phyloP scores from a whole-genome alignment of 129 eudicot species.

The Smallanthus sonchifolius region DNA sequence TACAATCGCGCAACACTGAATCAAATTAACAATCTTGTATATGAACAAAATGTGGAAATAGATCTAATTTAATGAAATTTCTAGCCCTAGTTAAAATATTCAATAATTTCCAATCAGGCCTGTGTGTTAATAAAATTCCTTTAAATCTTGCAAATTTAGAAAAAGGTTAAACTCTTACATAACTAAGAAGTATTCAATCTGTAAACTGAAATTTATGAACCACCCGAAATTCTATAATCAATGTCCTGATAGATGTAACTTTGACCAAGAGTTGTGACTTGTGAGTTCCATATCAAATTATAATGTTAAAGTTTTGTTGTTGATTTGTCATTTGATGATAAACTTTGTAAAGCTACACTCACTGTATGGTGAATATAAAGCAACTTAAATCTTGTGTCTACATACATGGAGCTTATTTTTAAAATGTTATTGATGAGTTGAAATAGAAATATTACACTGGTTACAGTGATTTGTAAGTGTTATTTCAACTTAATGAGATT shows the following conservation, averaged over 20 bases:
- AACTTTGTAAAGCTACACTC: neutral
- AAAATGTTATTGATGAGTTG: neutral
- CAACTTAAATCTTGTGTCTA: neutral
- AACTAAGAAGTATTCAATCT: too few relatives aligned
- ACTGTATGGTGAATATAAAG: neutral
- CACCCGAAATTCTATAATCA: neutral
- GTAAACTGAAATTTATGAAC: neutral
- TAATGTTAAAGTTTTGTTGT: neutral
- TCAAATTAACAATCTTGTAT: neutral
- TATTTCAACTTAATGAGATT: neutral
- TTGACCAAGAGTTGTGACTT: neutral
- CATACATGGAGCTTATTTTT: neutral
- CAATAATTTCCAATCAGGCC: neutral
- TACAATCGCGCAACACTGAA: slow-evolving; percentile 29
- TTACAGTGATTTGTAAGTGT: neutral
- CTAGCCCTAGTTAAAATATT: neutral
- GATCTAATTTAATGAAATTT: neutral
- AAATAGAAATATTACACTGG: neutral
- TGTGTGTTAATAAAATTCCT: neutral
- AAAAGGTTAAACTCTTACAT: too few relatives aligned
- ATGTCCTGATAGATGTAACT: neutral
- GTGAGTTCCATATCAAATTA: neutral
- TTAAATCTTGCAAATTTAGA: neutral
- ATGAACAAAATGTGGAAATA: neutral
- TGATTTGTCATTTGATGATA: neutral